A percentile compares a stretch with the other conserved stretches of the same genome.
Conservation (phyloP, 2,329 filamentous ascomycete species). For the Apiospora saccharicola region DNA sequence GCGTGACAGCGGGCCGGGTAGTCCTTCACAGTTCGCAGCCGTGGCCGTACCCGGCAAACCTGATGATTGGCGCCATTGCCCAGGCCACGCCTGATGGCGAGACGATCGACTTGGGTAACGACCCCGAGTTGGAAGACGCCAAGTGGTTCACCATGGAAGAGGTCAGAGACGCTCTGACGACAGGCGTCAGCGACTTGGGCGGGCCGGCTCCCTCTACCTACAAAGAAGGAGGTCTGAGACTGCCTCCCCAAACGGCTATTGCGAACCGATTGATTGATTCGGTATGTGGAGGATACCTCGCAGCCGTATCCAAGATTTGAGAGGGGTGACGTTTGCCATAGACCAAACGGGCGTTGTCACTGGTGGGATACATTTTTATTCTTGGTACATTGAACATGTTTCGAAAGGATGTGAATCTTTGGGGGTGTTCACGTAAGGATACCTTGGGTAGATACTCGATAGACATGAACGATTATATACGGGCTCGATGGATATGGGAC, state of each 20-base stretch:
- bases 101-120: constrained; percentile 81
- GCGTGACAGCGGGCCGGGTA: constrained; percentile 78
- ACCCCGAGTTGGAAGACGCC: constrained; percentile 89
- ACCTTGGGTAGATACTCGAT: neutral
- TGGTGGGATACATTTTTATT: neutral
- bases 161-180: constrained; percentile 74
- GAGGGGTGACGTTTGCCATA: constrained; percentile 29
- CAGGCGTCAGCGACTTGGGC: constrained; percentile 72
- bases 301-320: constrained; percentile 60
- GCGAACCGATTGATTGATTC: constrained; percentile 87
- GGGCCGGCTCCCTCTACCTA: constrained; percentile 71
- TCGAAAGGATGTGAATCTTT: neutral
- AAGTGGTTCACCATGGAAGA: constrained; percentile 88
- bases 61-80: constrained; percentile 89
- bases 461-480: neutral
- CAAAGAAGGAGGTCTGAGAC: constrained; percentile 76
- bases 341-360: neutral
- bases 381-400: neutral
- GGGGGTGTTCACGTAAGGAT: neutral
- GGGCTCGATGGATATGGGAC: neutral
- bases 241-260: constrained; percentile 90
- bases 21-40: constrained; percentile 85
- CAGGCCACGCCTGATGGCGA: constrained; percentile 84
- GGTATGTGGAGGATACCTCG: constrained; percentile 78
- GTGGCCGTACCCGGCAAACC: constrained; percentile 84